Evolutionary conservation across 495 filamentous ascomycete genomes (phyloP).

Genomic region (Viridothelium virens): DNA sequence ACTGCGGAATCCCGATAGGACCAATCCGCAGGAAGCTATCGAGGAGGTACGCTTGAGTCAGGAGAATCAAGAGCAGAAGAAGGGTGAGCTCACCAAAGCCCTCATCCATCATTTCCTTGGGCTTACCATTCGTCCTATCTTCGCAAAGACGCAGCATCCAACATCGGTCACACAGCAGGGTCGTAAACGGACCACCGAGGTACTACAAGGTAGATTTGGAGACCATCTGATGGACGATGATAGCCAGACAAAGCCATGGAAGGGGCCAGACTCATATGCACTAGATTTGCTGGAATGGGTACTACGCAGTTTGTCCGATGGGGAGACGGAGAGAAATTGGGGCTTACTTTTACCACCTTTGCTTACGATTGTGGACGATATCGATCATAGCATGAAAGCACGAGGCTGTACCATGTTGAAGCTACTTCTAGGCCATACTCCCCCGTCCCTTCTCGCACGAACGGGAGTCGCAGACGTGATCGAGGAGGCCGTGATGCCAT

Average conservation of each 20-base stretch:
- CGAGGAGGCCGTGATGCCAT: conserved; percentile 66
- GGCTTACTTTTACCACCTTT: conserved; percentile 77
- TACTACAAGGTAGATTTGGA: conserved; percentile 17
- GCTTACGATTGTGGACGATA: conserved; percentile 70
- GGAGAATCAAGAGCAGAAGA: conserved; percentile 12
- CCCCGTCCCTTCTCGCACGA: conserved; percentile 50
- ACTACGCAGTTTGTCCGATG: conserved; percentile 41
- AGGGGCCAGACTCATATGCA: conserved; percentile 49
- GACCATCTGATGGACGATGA: conserved; percentile 33
- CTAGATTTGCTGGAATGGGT: conserved; percentile 62
- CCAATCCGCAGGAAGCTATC: conserved; percentile 54
- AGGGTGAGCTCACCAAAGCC: conserved; percentile 36
- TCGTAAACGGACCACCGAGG: conserved; percentile 21
- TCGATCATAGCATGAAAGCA: conserved; percentile 46
- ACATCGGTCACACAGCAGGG: conserved; percentile 24
- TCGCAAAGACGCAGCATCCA: conserved; percentile 26
- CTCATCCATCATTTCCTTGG: conserved; percentile 35
- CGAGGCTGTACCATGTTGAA: conserved; percentile 54
- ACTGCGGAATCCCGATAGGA: conserved; percentile 61
- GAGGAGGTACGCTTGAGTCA: conserved; percentile 47
- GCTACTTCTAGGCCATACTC: conserved; percentile 47
- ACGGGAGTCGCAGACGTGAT: conserved; percentile 77
- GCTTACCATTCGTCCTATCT: conserved; percentile 40
- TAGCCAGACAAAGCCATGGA: conserved; percentile 62
- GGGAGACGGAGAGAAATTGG: conserved; percentile 47